Percentiles rank a stretch among this genome's conserved stretches.
These are phyloP conservation scores for Psilocybe tampanensis DNA, from an alignment of 768 basidiomycete genomes.

Conservation along the genomic window DNA sequence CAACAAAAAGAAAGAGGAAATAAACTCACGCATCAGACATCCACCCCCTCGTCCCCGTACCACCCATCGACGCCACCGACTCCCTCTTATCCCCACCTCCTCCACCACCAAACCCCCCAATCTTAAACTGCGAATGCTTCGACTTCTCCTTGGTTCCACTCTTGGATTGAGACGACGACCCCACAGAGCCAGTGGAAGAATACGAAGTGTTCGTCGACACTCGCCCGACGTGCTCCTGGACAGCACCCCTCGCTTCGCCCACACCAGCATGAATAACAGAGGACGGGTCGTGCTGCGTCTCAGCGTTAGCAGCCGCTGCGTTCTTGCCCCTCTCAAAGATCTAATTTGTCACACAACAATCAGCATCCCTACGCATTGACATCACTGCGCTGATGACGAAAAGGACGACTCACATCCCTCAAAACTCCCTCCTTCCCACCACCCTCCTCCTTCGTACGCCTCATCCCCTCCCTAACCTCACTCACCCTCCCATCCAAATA, in stretches of 20 bases:
- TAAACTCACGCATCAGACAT: constrained; percentile 42
- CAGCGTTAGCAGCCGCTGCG: background rate
- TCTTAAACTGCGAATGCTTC: constrained; percentile 74
- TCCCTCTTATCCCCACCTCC: constrained; percentile 54
- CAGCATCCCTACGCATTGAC: background rate
- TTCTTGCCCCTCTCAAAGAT: constrained; percentile 1
- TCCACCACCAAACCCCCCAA: constrained; percentile 74
- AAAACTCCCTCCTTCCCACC: constrained; percentile 47
- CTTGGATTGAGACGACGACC: constrained; percentile 21
- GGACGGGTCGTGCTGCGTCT: too few relatives aligned
- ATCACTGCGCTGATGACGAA: background rate
- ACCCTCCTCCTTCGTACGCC: constrained; percentile 46
- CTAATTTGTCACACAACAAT: background rate
- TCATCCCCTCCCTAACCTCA: constrained; percentile 80
- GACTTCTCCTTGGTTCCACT: constrained; percentile 5
- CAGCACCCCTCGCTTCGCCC: too few relatives aligned
- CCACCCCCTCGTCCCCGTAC: constrained; percentile 37
- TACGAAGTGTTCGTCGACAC: too few relatives aligned
- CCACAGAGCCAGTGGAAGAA: too few relatives aligned
- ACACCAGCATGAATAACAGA: too few relatives aligned
- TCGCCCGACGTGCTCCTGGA: too few relatives aligned
- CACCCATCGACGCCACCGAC: constrained; percentile 23
- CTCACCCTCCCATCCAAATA: constrained; percentile 90
- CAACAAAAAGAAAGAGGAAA: background rate
- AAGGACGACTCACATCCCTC: constrained; percentile 47